Conservation (phyloP, 1,284 basidiomycete species). For the Phellopilus nigrolimitatus region DNA sequence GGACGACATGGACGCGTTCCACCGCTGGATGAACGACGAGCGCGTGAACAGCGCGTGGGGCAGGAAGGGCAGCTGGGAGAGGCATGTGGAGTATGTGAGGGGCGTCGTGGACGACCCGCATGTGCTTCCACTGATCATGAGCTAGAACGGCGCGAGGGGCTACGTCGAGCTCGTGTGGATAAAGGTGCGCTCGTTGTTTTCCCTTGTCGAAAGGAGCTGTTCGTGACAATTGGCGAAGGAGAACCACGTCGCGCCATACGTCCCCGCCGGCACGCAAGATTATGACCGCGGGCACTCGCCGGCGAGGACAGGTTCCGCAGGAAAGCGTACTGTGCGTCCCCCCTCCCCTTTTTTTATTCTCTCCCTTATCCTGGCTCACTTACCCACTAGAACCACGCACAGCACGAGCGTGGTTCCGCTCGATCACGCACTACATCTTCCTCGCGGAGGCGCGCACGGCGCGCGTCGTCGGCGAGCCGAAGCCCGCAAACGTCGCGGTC, state of each 20-base stretch:
- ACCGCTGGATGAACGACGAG: slow-evolving; percentile 49
- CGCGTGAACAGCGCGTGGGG: slow-evolving; percentile 48
- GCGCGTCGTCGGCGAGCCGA: slow-evolving; percentile 45
- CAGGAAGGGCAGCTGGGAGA: slow-evolving; percentile 43
- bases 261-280: slow-evolving; percentile 37
- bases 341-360: too few species aligned
- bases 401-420: slow-evolving; percentile 44
- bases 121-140: slow-evolving; percentile 42
- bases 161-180: slow-evolving; percentile 48
- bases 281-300: slow-evolving; percentile 50
- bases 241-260: slow-evolving; percentile 39
- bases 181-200: slow-evolving; percentile 35
- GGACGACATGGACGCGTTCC: slow-evolving; percentile 43
- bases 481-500: slow-evolving; percentile 34
- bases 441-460: slow-evolving; percentile 44
- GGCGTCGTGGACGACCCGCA: slow-evolving; percentile 38
- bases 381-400: slow-evolving; percentile 1
- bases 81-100: slow-evolving; percentile 44
- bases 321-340: too few species aligned
- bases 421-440: slow-evolving; percentile 45
- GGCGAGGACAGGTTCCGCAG: slow-evolving; percentile 48
- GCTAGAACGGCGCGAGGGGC: slow-evolving; percentile 52
- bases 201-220: slow-evolving; percentile 21
- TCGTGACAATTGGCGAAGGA: slow-evolving; percentile 29
- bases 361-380: background rate